phyloP scores from a whole-genome alignment of 2,329 filamentous ascomycete genomes.

The Beauveria bassiana region DNA sequence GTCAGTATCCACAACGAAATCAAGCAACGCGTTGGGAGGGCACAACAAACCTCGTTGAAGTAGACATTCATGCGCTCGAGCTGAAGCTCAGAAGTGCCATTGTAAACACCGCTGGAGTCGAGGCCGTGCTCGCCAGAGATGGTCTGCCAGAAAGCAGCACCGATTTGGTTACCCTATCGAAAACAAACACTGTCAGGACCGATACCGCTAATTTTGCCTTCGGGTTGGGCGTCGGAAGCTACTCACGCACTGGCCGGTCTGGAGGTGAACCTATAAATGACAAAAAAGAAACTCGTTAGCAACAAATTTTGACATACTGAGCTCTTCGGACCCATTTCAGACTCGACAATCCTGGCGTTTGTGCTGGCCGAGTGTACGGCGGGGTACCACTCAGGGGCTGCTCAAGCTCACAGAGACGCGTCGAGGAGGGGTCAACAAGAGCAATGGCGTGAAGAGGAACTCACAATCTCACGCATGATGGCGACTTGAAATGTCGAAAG shows the following conservation, averaged over 20 bases:
- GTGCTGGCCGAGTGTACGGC: slow-evolving; percentile 1
- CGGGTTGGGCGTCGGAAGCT: not conserved
- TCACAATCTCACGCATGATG: slow-evolving; percentile 64
- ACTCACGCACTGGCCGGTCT: slow-evolving; percentile 98
- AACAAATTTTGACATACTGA: slow-evolving; percentile 17
- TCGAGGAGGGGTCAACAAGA: slow-evolving; percentile 19
- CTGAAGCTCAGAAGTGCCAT: slow-evolving; percentile 96
- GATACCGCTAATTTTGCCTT: slow-evolving; percentile 5
- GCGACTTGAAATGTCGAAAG: slow-evolving; percentile 20
- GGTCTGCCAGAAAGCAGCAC: slow-evolving; percentile 98
- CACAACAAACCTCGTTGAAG: slow-evolving; percentile 64
- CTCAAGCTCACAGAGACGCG: slow-evolving; percentile 29
- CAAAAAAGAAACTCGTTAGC: slow-evolving; percentile 47
- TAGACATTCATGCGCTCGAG: slow-evolving; percentile 99
- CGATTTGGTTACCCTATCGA: slow-evolving; percentile 96
- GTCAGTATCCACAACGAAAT: slow-evolving; percentile 6
- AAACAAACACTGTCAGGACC: slow-evolving; percentile 28
- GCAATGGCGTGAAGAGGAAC: slow-evolving; percentile 25
- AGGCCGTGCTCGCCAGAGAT: slow-evolving; percentile 92
- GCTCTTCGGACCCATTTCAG: not conserved
- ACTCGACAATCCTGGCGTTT: not conserved
- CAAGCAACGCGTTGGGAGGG: not conserved
- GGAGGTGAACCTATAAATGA: slow-evolving; percentile 83
- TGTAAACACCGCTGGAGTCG: slow-evolving; percentile 97
- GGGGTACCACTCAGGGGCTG: slow-evolving; percentile 11